Evolutionary conservation across 140 eudicot genomes (phyloP).

Genomic region (Erigeron philadelphicus): DNA sequence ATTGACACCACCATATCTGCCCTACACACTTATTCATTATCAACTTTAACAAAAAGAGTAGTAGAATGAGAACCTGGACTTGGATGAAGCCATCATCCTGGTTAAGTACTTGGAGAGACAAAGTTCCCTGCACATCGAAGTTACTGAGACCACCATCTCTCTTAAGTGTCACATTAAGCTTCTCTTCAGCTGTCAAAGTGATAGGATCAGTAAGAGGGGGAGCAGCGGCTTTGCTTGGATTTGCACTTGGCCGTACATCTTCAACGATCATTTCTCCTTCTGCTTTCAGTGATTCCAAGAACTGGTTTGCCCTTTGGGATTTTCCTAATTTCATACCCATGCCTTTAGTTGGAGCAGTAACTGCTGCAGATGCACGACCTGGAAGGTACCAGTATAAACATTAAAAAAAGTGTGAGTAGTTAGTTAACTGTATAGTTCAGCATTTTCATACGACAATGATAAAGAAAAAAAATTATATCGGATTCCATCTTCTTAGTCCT

Average conservation of each 20-base stretch:
- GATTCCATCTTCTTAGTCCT: not conserved
- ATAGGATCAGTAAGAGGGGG: constrained; percentile 63
- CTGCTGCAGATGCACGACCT: constrained; percentile 66
- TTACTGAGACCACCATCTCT: constrained; percentile 73
- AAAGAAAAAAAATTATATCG: not conserved
- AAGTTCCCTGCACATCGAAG: constrained; percentile 82
- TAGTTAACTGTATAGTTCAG: not conserved
- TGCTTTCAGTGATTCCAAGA: constrained; percentile 78
- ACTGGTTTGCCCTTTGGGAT: constrained; percentile 59
- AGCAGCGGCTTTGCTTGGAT: constrained; percentile 46
- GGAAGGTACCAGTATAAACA: constrained; percentile 19
- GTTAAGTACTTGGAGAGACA: constrained; percentile 81
- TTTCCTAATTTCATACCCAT: constrained; percentile 78
- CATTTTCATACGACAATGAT: not conserved
- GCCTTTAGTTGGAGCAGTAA: constrained; percentile 71
- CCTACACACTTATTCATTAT: too few relatives aligned
- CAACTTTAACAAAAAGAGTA: constrained; percentile 23
- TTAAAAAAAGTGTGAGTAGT: not conserved
- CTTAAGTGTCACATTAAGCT: constrained; percentile 57
- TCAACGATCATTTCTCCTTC: constrained; percentile 82
- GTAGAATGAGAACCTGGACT: constrained; percentile 91
- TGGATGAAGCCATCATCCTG: constrained; percentile 86
- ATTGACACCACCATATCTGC: too few relatives aligned
- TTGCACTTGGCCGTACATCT: constrained; percentile 54
- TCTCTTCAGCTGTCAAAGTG: constrained; percentile 68